A percentile compares a stretch with the other conserved stretches of the same genome.
These are phyloP conservation scores for Leishmania braziliensis DNA, from an alignment of 208 protist genomes.

Conservation along the genomic window DNA sequence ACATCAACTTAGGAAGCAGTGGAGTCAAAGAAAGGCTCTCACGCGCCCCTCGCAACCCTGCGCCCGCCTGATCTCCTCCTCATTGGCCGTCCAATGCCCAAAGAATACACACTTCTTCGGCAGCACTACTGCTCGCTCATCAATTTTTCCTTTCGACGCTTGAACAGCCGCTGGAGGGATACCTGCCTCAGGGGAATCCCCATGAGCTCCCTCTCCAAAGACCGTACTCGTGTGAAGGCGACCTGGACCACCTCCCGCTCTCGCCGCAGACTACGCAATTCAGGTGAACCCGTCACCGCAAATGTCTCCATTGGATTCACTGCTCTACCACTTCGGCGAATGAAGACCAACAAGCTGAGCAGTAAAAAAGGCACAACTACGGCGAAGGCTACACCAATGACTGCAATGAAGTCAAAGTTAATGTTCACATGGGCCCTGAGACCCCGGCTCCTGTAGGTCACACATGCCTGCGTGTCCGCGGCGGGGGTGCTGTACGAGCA, in stretches of 20 bases:
- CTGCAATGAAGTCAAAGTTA: neutral
- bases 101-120: neutral
- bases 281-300: neutral
- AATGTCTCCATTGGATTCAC: neutral
- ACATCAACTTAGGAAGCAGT: neutral
- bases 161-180: constrained; percentile 25
- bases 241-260: constrained; percentile 16
- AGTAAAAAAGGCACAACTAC: neutral
- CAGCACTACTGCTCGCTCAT: neutral
- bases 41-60: neutral
- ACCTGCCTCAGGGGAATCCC: constrained; percentile 30
- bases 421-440: too few relatives aligned
- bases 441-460: constrained; percentile 6
- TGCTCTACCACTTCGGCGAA: neutral
- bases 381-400: neutral
- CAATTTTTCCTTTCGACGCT: constrained; percentile 3
- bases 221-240: neutral
- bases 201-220: neutral
- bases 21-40: too few relatives aligned
- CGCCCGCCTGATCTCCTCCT: neutral
- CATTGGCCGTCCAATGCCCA: neutral
- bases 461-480: constrained; percentile 18
- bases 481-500: constrained; percentile 38
- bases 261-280: neutral
- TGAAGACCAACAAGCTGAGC: neutral